Evolutionary conservation across 164 flowering plant species (phyloP).

Genomic region (Buxus sempervirens): DNA sequence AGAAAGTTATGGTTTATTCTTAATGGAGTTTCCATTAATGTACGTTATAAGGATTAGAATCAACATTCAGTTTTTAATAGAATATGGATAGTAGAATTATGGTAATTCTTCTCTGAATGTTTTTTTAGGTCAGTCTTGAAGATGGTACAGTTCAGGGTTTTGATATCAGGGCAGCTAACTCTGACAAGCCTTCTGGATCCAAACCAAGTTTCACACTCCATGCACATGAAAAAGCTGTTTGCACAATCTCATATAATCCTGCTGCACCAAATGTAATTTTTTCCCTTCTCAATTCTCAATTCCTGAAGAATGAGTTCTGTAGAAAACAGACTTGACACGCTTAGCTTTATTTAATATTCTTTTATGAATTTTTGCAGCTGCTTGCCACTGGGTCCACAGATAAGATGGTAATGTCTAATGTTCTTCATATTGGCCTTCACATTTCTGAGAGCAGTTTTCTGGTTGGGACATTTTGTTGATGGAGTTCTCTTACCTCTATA

Average conservation of each 20-base stretch:
- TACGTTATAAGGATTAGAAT: too few species aligned
- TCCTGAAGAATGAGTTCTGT: not conserved
- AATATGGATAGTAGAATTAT: not conserved
- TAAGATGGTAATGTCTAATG: constrained; percentile 54
- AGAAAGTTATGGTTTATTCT: too few species aligned
- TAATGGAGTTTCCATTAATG: too few species aligned
- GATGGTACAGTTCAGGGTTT: constrained; percentile 81
- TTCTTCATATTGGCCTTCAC: not conserved
- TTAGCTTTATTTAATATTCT: not conserved
- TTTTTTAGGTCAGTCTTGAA: constrained; percentile 75
- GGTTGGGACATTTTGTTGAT: not conserved
- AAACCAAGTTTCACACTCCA: constrained; percentile 78
- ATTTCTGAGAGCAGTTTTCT: not conserved
- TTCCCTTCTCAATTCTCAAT: not conserved
- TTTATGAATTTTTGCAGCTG: constrained; percentile 42
- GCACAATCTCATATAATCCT: constrained; percentile 61
- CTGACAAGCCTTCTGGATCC: constrained; percentile 43
- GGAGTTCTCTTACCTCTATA: not conserved
- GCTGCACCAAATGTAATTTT: constrained; percentile 57
- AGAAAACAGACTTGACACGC: not conserved
- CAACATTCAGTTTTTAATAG: not conserved
- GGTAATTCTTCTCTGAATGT: not conserved
- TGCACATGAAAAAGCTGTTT: constrained; percentile 95
- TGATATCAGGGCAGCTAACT: constrained; percentile 67
- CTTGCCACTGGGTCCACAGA: constrained; percentile 90